These are phyloP conservation scores for Linaria vulgaris DNA, from an alignment of 257 asterid genomes.

Conservation along the genomic window DNA sequence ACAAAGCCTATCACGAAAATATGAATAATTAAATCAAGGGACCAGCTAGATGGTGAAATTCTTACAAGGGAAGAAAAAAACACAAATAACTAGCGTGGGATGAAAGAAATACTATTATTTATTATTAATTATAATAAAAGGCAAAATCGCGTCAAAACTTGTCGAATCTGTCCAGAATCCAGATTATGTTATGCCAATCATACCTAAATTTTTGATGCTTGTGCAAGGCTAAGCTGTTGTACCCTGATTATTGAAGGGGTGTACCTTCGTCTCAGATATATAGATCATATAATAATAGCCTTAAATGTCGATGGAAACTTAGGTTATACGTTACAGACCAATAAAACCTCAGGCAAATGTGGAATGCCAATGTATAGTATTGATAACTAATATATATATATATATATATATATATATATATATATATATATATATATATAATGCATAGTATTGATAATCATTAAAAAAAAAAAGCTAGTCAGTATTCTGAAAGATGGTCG, in stretches of 20 bases:
- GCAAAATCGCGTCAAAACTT: conserved; percentile 42
- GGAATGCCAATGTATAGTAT: no score
- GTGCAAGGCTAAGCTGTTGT: conserved; percentile 23
- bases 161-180: no score
- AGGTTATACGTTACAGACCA: conserved; percentile 17
- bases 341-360: no score
- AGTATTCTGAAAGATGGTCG: no score
- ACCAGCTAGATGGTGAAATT: not conserved
- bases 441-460: no score
- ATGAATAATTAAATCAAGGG: no score
- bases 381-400: no score
- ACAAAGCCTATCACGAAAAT: no score
- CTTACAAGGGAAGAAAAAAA: not conserved
- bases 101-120: conserved; percentile 22
- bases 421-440: no score
- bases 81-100: conserved; percentile 35
- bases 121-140: conserved; percentile 22
- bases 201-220: not conserved
- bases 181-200: no score
- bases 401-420: no score
- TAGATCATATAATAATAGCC: conserved; percentile 24
- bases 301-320: conserved; percentile 25
- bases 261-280: conserved; percentile 37
- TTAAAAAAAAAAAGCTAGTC: no score
- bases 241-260: conserved; percentile 16